Evolutionary conservation across 768 basidiomycete species (phyloP), one percentile per base, ranked within the genome.

Genomic region (Lactifluus piperatus): DNA sequence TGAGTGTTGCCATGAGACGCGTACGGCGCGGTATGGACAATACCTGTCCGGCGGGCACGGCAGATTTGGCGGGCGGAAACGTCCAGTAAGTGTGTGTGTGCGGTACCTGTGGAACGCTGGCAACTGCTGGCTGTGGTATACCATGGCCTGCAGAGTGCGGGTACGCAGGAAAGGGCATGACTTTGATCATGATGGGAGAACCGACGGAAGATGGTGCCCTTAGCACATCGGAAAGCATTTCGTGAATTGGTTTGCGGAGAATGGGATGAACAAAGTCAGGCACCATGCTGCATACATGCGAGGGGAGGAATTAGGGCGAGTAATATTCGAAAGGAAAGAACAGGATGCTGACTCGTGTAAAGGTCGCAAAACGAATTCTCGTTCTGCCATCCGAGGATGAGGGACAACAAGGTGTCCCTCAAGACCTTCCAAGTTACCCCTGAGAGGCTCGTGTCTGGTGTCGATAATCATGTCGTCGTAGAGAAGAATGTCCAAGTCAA

Each of bases 281-380:
- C 11, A 92, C 82, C 73, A 97, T 89, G 69, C 94, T 97, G 43
- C 13, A 32, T 32, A 10, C 3, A 34, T 7, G 27, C n/a, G n/a
- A n/a, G n/a, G 24, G 10, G 34, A 11, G 2, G 16, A 30, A 53
- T 51, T 16, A 24, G 47, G 7, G n/a, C 14, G 18, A 27, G 18
- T 29, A 9, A 20, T 5, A 22, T 44, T 24, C 37, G n/a, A 39
- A 16, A 22, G 10, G 58, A 44, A 8, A 30, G 41, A n/a, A 58
- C 49, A 41, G 20, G 3, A 43, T 37, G 76, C 87, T 63, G 64
- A 99, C 95, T 99, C 94, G 36, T 79, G 80, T 44, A 97, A 67
- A 11, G 97, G 94, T 9, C 91, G 74, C 26, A 99, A 72, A 2
- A 97, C 94, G 64, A 98, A 99, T 68, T 97, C 94, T 29, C 97